phyloP scores from a whole-genome alignment of 75 land plant genomes.

The Adiantum capillusveneris region DNA sequence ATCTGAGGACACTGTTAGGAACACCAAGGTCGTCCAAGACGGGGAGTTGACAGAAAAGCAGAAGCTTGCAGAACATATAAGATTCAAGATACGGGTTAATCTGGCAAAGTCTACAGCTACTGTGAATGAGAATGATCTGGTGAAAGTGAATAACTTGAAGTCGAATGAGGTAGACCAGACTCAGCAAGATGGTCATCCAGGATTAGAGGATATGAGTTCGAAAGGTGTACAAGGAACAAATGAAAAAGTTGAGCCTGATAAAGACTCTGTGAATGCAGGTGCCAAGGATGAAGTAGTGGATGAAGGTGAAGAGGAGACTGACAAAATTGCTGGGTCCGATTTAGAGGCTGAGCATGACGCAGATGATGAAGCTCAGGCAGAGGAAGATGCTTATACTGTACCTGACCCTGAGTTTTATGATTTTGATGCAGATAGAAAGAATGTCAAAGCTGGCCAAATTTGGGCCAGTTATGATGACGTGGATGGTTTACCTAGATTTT shows the following conservation, averaged over 20 bases:
- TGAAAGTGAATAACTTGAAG: conserved; percentile 42
- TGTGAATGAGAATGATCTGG: conserved; percentile 16
- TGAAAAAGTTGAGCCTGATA: no score
- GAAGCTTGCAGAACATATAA: neutral
- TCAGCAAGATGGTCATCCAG: neutral
- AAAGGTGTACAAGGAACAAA: neutral
- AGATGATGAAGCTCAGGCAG: neutral
- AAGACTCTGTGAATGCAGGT: neutral
- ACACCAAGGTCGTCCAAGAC: neutral
- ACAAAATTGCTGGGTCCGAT: neutral
- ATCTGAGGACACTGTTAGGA: conserved; percentile 4
- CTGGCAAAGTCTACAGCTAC: neutral
- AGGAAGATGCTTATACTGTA: conserved; percentile 13
- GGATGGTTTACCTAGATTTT: conserved; percentile 91
- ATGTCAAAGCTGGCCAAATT: conserved; percentile 49
- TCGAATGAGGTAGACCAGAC: conserved; percentile 34
- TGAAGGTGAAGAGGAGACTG: neutral
- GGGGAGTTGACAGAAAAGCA: neutral
- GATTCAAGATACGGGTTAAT: neutral
- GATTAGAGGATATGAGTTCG: conserved; percentile 4
- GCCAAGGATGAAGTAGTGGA: neutral
- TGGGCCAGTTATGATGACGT: conserved; percentile 84
- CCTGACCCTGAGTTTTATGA: conserved; percentile 83
- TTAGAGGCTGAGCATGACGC: conserved; percentile 5
- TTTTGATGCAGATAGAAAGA: conserved; percentile 47